A percentile compares a stretch with the other conserved stretches of the same genome.
Conservation (phyloP, 257 asterid species). For the Anisodus acutangulus region DNA sequence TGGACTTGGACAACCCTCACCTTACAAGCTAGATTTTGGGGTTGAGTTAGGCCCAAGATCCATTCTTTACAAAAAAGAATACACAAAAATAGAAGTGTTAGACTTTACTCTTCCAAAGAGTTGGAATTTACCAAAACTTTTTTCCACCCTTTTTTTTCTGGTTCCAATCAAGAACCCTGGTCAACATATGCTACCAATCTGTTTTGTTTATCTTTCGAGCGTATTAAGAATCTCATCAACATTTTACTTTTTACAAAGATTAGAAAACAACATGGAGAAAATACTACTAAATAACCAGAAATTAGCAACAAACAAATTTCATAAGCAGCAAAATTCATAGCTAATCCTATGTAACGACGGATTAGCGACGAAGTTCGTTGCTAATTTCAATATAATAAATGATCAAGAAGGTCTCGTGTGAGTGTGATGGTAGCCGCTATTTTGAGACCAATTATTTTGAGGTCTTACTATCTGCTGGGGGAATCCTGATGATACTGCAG, state of each 20-base stretch:
- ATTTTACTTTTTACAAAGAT: background rate
- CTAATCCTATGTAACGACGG: too few relatives aligned
- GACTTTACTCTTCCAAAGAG: background rate
- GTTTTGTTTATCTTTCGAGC: conserved; percentile 33
- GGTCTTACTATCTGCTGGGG: conserved; percentile 53
- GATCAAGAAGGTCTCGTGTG: conserved; percentile 55
- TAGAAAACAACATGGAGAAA: background rate
- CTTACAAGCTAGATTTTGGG: too few relatives aligned
- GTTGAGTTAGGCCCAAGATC: too few relatives aligned
- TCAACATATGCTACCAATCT: background rate
- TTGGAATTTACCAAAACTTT: background rate
- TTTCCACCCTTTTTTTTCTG: background rate
- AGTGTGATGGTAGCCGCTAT: conserved; percentile 59
- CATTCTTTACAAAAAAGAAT: too few relatives aligned
- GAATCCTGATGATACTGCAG: conserved; percentile 99
- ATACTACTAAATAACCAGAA: too few relatives aligned
- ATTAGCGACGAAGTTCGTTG: too few relatives aligned
- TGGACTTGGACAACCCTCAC: too few relatives aligned
- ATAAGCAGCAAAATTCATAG: too few relatives aligned
- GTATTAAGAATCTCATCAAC: background rate
- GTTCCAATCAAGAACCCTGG: conserved; percentile 23
- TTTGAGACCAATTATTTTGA: conserved; percentile 61
- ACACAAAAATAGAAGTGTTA: background rate
- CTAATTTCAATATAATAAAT: too few relatives aligned
- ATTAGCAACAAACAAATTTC: too few relatives aligned